These are phyloP conservation scores for Amaranthus hypochondriacus DNA, from an alignment of 148 eudicot species.

Conservation along the genomic window DNA sequence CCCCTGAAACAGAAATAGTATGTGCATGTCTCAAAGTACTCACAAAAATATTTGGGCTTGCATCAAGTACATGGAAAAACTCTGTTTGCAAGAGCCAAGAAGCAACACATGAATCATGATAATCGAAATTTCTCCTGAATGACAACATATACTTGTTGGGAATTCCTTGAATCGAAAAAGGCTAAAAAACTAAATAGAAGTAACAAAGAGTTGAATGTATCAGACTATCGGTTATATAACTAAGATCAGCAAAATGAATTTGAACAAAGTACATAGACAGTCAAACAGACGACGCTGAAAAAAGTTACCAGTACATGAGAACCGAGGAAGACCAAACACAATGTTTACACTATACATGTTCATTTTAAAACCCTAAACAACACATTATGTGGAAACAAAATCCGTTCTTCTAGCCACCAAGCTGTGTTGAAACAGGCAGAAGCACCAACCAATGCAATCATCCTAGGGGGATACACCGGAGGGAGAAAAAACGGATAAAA, in stretches of 20 bases:
- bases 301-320: conserved; percentile 9
- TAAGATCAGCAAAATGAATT: conserved; percentile 6
- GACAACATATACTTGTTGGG: no score
- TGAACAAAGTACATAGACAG: conserved; percentile 12
- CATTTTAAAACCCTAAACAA: conserved; percentile 24
- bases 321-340: conserved; percentile 14
- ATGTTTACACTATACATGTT: conserved; percentile 27
- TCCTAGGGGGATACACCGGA: conserved; percentile 26
- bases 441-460: conserved; percentile 26
- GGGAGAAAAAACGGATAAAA: conserved; percentile 16
- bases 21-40: neutral
- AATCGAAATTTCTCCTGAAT: neutral
- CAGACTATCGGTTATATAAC: neutral
- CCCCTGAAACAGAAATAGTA: neutral
- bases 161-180: neutral
- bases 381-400: conserved; percentile 42
- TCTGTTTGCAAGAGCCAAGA: neutral
- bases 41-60: no score
- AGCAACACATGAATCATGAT: neutral
- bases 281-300: conserved; percentile 27
- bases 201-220: no score
- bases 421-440: conserved; percentile 16
- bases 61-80: no score
- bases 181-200: neutral
- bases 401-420: conserved; percentile 6